Base-by-base conservation (phyloP, 1,139 yeast genomes). In the Protomyces macrosporus region DNA sequence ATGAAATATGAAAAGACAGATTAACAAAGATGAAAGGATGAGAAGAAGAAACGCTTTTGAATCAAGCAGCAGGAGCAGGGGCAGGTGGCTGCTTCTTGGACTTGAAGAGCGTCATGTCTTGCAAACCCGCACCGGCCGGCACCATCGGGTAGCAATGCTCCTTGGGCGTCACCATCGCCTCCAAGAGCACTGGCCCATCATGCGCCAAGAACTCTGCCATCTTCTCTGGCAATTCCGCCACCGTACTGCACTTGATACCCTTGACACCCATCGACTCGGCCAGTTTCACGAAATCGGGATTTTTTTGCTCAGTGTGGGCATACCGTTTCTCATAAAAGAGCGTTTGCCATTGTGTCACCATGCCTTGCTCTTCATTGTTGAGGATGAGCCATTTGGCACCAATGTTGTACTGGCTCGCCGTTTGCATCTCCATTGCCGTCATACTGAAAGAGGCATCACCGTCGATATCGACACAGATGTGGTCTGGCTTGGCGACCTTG, bases 281-380 rank as follows among this genome's bases (percentile, higher is more conserved):
- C 66, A 93, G 81, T 76, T 88, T 88, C 82, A 89, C 84, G 75
- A 91, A 93, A 75, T 93, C 86, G 64, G 98, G 98, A 36, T 67
- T 67, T 69, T 83, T 76, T 78, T 93, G 98, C 79, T 93, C 98
- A 30, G 98, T 91, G 78, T 93, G 98, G 9, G 97, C 82, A 76
- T 89, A 93, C 78, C 98, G 86, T 77, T 93, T 93, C 76, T 93
- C 96, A 78, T 93, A 93, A 80, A 93, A 93, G 69, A 93, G 81
- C 16, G 97, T 88, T 79, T 93, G 98, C 98, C 98, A 93, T 78
- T 93, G 98, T 30, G 98, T 93, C 66, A 93, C 98, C 98, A 93
- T 93, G 75, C 98, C 98, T 80, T 93, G 98, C 79, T 93, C 98
- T 79, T 91, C 98, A 76, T 93, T 93, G 77, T 93, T 93, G 74